Percentiles rank a stretch among this genome's conserved stretches.
These are phyloP conservation scores for Exophiala alcalophila DNA, from an alignment of 2,329 filamentous ascomycete species.

Conservation along the genomic window DNA sequence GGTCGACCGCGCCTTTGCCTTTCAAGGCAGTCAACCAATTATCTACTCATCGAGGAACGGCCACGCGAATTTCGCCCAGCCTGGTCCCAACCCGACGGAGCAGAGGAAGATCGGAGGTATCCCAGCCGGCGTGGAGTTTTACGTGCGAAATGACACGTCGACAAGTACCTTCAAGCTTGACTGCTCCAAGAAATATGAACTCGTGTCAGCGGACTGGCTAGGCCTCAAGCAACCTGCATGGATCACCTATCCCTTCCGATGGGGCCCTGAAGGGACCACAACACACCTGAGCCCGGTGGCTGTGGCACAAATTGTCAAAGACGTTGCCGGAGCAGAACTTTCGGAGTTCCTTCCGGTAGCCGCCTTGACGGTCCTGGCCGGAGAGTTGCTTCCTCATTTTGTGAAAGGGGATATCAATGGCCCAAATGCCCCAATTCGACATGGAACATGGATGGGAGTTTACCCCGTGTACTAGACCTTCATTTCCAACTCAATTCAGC, in stretches of 20 bases:
- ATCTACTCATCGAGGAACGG: constrained; percentile 16
- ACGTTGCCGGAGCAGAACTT: constrained; percentile 8
- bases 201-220: constrained; percentile 13
- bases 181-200: constrained; percentile 16
- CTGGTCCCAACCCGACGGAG: constrained; percentile 13
- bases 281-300: constrained; percentile 8
- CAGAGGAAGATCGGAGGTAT: constrained; percentile 16
- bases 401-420: constrained; percentile 20
- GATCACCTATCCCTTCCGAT: constrained; percentile 17
- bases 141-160: constrained; percentile 17
- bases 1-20: constrained; percentile 6
- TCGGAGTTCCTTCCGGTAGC: constrained; percentile 10
- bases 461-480: constrained; percentile 15
- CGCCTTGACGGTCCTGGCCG: constrained; percentile 9
- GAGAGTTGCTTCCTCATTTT: constrained; percentile 19
- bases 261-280: constrained; percentile 18
- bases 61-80: constrained; percentile 9
- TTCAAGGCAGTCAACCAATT: constrained; percentile 13
- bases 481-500: too few relatives aligned
- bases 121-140: constrained; percentile 16
- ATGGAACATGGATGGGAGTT: constrained; percentile 18
- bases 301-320: constrained; percentile 12
- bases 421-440: constrained; percentile 11
- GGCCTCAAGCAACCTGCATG: constrained; percentile 5
- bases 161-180: constrained; percentile 9